These are phyloP conservation scores for Rhexocercosporidium sp. DNA, from an alignment of 2,329 filamentous ascomycete species.

Conservation along the genomic window DNA sequence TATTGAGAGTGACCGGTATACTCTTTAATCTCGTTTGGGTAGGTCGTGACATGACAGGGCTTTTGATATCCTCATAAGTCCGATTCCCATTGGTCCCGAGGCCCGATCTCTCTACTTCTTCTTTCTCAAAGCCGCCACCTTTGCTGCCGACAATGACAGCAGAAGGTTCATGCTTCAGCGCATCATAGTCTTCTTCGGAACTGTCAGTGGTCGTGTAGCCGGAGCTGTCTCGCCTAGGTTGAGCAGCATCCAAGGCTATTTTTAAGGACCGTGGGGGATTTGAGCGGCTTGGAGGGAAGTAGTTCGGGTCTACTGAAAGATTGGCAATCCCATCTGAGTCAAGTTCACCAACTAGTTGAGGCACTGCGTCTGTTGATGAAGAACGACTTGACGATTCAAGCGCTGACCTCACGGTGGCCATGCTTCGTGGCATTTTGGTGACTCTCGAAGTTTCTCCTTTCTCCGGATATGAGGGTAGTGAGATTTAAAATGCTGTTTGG, in stretches of 20 bases:
- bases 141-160: conserved; percentile 41
- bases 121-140: conserved; percentile 42
- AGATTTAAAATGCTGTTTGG: background rate
- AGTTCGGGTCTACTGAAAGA: conserved; percentile 24
- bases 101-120: conserved; percentile 14
- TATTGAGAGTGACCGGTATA: conserved; percentile 40
- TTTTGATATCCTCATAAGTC: conserved; percentile 32
- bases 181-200: conserved; percentile 42
- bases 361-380: conserved; percentile 28
- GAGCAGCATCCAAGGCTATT: conserved; percentile 31
- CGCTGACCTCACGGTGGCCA: background rate
- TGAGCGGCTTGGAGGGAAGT: conserved; percentile 15
- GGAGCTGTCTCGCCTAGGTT: conserved; percentile 18
- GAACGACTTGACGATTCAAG: conserved; percentile 18
- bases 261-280: conserved; percentile 36
- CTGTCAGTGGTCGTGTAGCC: conserved; percentile 34
- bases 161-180: conserved; percentile 35
- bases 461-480: background rate
- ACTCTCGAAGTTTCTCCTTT: background rate
- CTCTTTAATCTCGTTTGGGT: conserved; percentile 31
- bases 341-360: conserved; percentile 31
- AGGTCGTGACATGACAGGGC: conserved; percentile 19
- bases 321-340: conserved; percentile 32
- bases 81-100: conserved; percentile 19
- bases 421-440: background rate